phyloP scores from a whole-genome alignment of 345 rosid species.

The Salix udensis region DNA sequence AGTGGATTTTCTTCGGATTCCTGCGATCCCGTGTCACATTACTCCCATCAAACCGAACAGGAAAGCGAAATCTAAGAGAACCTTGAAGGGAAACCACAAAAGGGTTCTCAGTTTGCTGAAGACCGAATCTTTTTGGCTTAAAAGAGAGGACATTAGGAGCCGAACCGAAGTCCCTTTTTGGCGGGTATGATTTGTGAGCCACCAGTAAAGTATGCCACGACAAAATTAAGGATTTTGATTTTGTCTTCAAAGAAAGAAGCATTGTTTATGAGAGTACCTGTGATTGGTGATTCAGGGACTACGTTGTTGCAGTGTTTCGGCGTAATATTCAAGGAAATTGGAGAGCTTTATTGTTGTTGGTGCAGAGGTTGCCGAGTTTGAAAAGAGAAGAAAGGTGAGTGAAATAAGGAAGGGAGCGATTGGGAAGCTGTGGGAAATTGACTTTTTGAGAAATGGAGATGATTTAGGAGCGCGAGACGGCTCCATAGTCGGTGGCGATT shows the following conservation, averaged over 20 bases:
- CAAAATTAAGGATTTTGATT: conserved; percentile 25
- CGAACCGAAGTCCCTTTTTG: background rate
- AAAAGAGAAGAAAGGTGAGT: conserved; percentile 18
- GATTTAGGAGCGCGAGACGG: background rate
- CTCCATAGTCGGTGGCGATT: no score
- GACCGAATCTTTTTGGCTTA: conserved; percentile 13
- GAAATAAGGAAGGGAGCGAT: conserved; percentile 1
- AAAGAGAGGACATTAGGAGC: conserved; percentile 22
- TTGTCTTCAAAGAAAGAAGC: conserved; percentile 11
- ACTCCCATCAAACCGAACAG: background rate
- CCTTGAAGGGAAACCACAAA: conserved; percentile 12
- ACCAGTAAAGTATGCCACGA: conserved; percentile 46
- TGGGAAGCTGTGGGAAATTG: conserved; percentile 11
- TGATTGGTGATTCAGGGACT: conserved; percentile 38
- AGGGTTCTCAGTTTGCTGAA: conserved; percentile 29
- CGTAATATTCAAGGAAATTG: conserved; percentile 30
- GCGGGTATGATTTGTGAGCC: conserved; percentile 38
- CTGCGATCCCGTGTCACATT: conserved; percentile 4
- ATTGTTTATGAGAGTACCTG: conserved; percentile 17
- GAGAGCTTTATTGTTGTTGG: background rate
- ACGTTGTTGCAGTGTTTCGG: conserved; percentile 47
- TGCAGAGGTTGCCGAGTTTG: conserved; percentile 11
- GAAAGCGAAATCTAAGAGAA: conserved; percentile 22
- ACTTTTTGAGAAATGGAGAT: conserved; percentile 10
- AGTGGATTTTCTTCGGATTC: conserved; percentile 37